Conservation (phyloP, 2,329 filamentous ascomycete species). For the Fusarium devonianum region DNA sequence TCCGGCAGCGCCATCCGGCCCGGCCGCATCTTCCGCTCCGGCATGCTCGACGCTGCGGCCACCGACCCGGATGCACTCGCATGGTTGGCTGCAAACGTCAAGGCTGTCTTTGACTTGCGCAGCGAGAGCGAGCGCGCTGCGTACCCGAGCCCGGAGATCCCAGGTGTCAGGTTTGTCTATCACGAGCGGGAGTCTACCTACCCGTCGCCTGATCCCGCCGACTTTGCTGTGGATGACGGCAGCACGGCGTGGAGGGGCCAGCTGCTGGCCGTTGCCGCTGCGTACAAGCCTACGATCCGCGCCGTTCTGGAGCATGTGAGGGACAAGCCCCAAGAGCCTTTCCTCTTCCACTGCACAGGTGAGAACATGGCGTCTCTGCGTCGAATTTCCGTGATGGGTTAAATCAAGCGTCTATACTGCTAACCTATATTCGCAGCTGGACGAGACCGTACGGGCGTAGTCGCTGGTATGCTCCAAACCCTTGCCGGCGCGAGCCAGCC, state of each 20-base stretch:
- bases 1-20: constrained; percentile 51
- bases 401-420: neutral
- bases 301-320: constrained; percentile 57
- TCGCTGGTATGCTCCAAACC: constrained; percentile 58
- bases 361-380: constrained; percentile 32
- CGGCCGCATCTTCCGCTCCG: constrained; percentile 56
- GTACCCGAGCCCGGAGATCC: constrained; percentile 54
- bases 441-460: constrained; percentile 61
- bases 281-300: constrained; percentile 52
- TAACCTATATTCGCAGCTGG: constrained; percentile 50
- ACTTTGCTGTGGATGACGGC: constrained; percentile 56
- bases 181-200: constrained; percentile 46
- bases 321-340: constrained; percentile 53
- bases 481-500: constrained; percentile 56
- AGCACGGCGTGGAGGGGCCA: constrained; percentile 54
- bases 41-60: constrained; percentile 48
- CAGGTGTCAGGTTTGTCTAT: constrained; percentile 57
- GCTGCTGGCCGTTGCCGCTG: constrained; percentile 56
- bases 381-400: neutral
- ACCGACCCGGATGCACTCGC: constrained; percentile 44
- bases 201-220: constrained; percentile 47
- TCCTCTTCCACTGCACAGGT: constrained; percentile 65
- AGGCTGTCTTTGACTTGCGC: constrained; percentile 60
- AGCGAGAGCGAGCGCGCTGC: constrained; percentile 52
- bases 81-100: constrained; percentile 49